These are phyloP conservation scores for Malania oleifera DNA, from an alignment of 164 flowering plant species.

Conservation along the genomic window DNA sequence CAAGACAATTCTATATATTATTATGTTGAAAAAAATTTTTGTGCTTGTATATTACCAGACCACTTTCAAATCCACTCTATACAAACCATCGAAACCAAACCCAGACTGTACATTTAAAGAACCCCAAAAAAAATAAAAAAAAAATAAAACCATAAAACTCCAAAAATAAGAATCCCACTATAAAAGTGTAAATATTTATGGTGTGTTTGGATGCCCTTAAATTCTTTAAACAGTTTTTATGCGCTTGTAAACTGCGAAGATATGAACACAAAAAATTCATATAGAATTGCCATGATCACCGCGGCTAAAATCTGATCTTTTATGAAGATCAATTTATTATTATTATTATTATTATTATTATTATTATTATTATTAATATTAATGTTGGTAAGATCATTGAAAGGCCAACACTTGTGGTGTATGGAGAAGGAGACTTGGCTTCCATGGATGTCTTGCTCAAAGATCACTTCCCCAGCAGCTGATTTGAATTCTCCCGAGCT, in stretches of 20 bases:
- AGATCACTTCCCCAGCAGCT: conserved; percentile 22
- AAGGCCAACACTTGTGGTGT: conserved; percentile 24
- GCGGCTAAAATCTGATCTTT: conserved; percentile 27
- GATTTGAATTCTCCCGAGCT: conserved; percentile 24
- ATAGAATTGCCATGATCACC: conserved; percentile 7
- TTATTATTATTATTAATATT: no score
- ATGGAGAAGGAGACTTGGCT: conserved; percentile 20
- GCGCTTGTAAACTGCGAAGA: background rate
- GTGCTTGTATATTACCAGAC: no score
- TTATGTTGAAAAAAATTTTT: no score
- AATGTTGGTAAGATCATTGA: background rate
- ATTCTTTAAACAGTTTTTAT: background rate
- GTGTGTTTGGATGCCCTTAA: background rate
- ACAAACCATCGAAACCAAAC: background rate
- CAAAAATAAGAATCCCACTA: no score
- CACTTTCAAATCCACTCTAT: no score
- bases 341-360: no score
- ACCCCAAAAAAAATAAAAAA: background rate
- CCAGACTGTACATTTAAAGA: background rate
- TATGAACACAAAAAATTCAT: conserved; percentile 1
- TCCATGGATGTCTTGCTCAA: conserved; percentile 11
- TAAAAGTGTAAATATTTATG: no score
- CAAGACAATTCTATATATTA: no score
- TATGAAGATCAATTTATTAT: conserved; percentile 22
- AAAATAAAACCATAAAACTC: no score